These are phyloP conservation scores for Neotropicomus parvogracilis DNA, from an alignment of 1,284 basidiomycete genomes.

Conservation along the genomic window DNA sequence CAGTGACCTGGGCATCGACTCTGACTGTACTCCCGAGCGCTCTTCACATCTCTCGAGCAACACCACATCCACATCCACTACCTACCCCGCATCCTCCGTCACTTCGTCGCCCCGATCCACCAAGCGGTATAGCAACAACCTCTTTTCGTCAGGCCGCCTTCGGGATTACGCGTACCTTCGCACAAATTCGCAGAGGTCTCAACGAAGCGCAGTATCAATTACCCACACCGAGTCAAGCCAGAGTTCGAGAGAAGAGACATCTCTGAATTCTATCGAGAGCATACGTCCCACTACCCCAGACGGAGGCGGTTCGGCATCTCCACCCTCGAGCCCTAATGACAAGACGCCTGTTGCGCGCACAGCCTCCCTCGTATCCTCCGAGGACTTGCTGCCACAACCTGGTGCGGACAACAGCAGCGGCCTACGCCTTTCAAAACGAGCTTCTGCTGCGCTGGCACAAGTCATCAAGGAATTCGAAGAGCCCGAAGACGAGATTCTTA, in stretches of 20 bases:
- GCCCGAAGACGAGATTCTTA: slow-evolving; percentile 65
- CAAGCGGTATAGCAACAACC: slow-evolving; percentile 77
- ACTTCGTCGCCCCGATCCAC: slow-evolving; percentile 48
- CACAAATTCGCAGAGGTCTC: slow-evolving; percentile 46
- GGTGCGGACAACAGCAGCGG: slow-evolving; percentile 27
- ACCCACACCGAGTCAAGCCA: slow-evolving; percentile 48
- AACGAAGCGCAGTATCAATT: slow-evolving; percentile 47
- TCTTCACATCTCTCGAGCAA: slow-evolving; percentile 47
- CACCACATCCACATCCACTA: slow-evolving; percentile 39
- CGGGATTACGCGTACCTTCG: slow-evolving; percentile 70
- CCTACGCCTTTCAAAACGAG: slow-evolving; percentile 47
- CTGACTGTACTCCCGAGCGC: slow-evolving; percentile 38
- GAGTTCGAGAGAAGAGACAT: slow-evolving; percentile 42
- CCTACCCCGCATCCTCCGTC: slow-evolving; percentile 41
- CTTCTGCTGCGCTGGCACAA: slow-evolving; percentile 64
- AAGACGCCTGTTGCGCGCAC: slow-evolving; percentile 39
- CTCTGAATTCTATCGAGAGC: slow-evolving; percentile 44
- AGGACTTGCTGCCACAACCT: slow-evolving; percentile 25
- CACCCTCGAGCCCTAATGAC: slow-evolving; percentile 52
- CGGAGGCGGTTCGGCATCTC: slow-evolving; percentile 36
- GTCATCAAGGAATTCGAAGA: slow-evolving; percentile 71
- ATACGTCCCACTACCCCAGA: slow-evolving; percentile 55
- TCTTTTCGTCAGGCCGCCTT: slow-evolving; percentile 74
- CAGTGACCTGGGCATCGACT: slow-evolving; percentile 37
- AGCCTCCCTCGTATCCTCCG: slow-evolving; percentile 36